Conservation (phyloP, 768 basidiomycete species). For the Suillus brevipes region DNA sequence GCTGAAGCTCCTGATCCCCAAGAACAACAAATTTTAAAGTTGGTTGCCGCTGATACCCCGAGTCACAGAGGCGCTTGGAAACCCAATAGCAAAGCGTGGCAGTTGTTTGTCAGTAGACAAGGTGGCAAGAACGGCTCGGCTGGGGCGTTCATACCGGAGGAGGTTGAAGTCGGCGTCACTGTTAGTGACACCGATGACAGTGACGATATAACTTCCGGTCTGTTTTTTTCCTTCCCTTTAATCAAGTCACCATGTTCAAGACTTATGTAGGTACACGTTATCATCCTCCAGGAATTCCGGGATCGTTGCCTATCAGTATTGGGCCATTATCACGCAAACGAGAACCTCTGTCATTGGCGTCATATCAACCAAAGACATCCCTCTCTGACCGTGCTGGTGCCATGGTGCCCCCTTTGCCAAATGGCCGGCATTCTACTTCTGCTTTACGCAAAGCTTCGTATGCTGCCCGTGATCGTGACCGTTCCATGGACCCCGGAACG, state of each 20-base stretch:
- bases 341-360: slow-evolving; percentile 50
- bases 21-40: slow-evolving; percentile 55
- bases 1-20: slow-evolving; percentile 35
- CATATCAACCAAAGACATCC: slow-evolving; percentile 55
- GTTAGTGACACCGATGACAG: slow-evolving; percentile 20
- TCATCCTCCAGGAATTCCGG: slow-evolving; percentile 39
- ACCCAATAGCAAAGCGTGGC: slow-evolving; percentile 63
- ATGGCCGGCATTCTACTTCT: slow-evolving; percentile 36
- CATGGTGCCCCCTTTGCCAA: slow-evolving; percentile 30
- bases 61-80: slow-evolving; percentile 75
- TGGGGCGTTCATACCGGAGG: slow-evolving; percentile 36
- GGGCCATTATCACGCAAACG: slow-evolving; percentile 35
- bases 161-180: slow-evolving; percentile 32
- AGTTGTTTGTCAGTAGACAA: slow-evolving; percentile 49
- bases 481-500: slow-evolving; percentile 67
- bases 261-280: slow-evolving; percentile 21
- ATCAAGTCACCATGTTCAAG: slow-evolving; percentile 12
- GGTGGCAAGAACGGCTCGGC: slow-evolving; percentile 25
- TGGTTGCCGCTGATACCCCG: slow-evolving; percentile 69
- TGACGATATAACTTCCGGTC: slow-evolving; percentile 30
- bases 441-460: slow-evolving; percentile 61
- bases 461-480: slow-evolving; percentile 65
- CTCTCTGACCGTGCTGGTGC: slow-evolving; percentile 39
- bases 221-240: slow-evolving; percentile 11
- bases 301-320: slow-evolving; percentile 68